These are phyloP conservation scores for Pelargonium nanum DNA, from an alignment of 345 rosid genomes.

Conservation along the genomic window DNA sequence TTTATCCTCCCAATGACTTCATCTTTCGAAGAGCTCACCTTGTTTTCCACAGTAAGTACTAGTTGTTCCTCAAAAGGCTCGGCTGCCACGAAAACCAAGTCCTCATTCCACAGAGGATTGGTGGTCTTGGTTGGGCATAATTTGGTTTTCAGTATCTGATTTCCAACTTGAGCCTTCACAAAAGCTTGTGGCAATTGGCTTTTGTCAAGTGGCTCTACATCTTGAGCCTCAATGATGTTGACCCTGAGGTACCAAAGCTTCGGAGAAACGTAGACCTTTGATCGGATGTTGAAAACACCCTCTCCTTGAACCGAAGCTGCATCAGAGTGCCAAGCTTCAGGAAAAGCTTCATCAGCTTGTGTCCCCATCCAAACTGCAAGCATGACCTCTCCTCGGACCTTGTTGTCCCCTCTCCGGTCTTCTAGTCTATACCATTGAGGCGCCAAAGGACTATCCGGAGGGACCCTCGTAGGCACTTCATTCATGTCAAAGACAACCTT, in stretches of 20 bases:
- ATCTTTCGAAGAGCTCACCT: constrained; percentile 49
- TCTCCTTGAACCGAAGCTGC: constrained; percentile 75
- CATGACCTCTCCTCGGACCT: constrained; percentile 74
- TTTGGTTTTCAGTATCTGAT: constrained; percentile 66
- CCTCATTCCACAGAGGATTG: constrained; percentile 81
- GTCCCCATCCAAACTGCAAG: constrained; percentile 97
- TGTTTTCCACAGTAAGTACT: constrained; percentile 54
- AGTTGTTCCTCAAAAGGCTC: constrained; percentile 86
- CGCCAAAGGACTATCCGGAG: constrained; percentile 92
- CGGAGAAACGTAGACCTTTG: constrained; percentile 87
- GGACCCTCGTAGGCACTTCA: constrained; percentile 91
- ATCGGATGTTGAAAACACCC: constrained; percentile 58
- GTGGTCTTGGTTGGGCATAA: constrained; percentile 44
- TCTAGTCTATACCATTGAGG: constrained; percentile 88
- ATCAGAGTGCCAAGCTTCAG: constrained; percentile 89
- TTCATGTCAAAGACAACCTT: constrained; percentile 75
- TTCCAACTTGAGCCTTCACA: constrained; percentile 70
- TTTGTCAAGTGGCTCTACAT: constrained; percentile 54
- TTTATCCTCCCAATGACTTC: constrained; percentile 58
- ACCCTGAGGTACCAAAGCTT: constrained; percentile 81
- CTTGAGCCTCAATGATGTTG: constrained; percentile 89
- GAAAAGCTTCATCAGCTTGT: constrained; percentile 91
- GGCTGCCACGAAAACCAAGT: constrained; percentile 80
- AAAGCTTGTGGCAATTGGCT: constrained; percentile 64
- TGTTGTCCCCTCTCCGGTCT: constrained; percentile 42